These are phyloP conservation scores for Blastomyces gilchristii DNA, from an alignment of 2,329 filamentous ascomycete genomes.

Conservation along the genomic window DNA sequence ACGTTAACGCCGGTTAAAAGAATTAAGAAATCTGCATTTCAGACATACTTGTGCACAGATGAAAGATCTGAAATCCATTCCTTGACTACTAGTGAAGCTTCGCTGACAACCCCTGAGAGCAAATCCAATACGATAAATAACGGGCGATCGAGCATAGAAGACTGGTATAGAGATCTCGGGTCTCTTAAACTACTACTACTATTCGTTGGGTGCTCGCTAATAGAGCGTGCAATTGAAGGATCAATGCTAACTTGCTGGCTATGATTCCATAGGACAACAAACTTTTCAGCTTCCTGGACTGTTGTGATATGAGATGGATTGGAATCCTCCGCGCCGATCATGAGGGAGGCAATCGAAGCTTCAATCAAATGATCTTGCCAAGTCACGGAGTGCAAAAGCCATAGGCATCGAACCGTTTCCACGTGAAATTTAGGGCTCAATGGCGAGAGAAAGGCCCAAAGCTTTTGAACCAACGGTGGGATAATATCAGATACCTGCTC, in stretches of 20 bases:
- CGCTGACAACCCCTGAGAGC: conserved; percentile 59
- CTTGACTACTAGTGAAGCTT: conserved; percentile 65
- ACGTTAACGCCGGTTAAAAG: not conserved
- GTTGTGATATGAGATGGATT: conserved; percentile 23
- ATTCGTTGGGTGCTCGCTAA: conserved; percentile 16
- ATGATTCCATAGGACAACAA: conserved; percentile 36
- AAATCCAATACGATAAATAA: conserved; percentile 73
- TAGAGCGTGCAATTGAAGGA: conserved; percentile 25
- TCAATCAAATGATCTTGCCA: conserved; percentile 63
- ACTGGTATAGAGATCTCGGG: conserved; percentile 26
- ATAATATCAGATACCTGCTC: conserved; percentile 51
- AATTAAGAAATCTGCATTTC: conserved; percentile 14
- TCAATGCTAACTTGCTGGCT: conserved; percentile 33
- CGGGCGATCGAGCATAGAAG: conserved; percentile 65
- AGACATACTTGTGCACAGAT: conserved; percentile 42
- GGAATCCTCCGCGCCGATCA: conserved; percentile 45
- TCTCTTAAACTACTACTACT: conserved; percentile 17
- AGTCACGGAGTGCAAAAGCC: conserved; percentile 71
- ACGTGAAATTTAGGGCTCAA: conserved; percentile 85
- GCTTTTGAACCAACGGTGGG: conserved; percentile 55
- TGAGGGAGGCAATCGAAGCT: conserved; percentile 60
- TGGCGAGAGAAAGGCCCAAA: conserved; percentile 77
- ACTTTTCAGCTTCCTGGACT: conserved; percentile 29
- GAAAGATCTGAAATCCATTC: conserved; percentile 62
- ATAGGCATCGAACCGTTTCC: conserved; percentile 75